Evolutionary conservation across 1,284 basidiomycete species (phyloP), one percentile per base, ranked within the genome.

Genomic region (Austroboletus niveus): DNA sequence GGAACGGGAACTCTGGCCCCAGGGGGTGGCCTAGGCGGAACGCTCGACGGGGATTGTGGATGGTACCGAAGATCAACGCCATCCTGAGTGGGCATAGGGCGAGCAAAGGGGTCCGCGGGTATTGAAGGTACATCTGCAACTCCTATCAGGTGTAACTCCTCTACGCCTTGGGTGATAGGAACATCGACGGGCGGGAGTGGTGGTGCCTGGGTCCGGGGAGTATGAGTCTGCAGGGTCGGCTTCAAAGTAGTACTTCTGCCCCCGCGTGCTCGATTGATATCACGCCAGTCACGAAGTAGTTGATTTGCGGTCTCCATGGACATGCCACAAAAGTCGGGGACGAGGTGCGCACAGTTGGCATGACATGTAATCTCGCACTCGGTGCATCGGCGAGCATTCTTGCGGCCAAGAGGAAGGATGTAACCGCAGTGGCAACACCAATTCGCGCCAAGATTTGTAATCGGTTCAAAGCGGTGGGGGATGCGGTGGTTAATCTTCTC

Each of bases 401-500:
- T 98, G 58, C 95, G 87, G 49, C 97, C 97, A 47, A 99, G 83
- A 46, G 97, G 94, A 38, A 99, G 84, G 82, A 99, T 98, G 66
- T 94, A 94, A 58, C 97, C 97, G 71, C 97, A 99, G 71, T 99
- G 97, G 70, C 96, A 99, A 72, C 97, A 99, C 97, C 97, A 99
- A 68, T 97, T 98, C 24, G 97, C 92, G 45, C 94, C 92, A 56
- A 99, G 89, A 70, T 98, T 99, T 60, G 95, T 98, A 69, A 98
- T 87, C 30, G 94, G 88, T 65, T 96, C 93, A 76, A 99, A 99
- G 24, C 97, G 89, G 73, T 99, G 97, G 43, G 97, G 97, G 64
- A 99, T 99, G 51, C 97, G 91, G 73, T 99, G 95, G 65, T 99
- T 99, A 70, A 99, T 94, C 76, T 98, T 98, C 73, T 98, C 95